phyloP scores from a whole-genome alignment of 1,139 yeast genomes.

The Yamadazyma atmosphaerica region DNA sequence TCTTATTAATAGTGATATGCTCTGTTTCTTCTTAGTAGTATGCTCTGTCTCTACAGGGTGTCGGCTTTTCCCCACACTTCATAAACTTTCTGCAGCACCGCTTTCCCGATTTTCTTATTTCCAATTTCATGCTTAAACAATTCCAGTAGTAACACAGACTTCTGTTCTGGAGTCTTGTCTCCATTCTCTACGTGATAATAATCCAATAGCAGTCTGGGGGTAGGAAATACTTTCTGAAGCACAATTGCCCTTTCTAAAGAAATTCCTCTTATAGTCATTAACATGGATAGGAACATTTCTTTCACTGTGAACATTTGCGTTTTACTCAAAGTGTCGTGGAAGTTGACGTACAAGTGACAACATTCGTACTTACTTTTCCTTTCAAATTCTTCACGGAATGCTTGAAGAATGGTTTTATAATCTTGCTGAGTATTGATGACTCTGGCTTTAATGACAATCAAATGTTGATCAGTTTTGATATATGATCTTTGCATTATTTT shows the following conservation, averaged over 20 bases:
- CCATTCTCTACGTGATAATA: slow-evolving; percentile 24
- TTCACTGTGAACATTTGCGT: slow-evolving; percentile 68
- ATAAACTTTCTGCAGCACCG: slow-evolving; percentile 59
- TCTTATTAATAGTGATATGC: not conserved
- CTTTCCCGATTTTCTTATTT: slow-evolving; percentile 58
- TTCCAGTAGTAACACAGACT: slow-evolving; percentile 40
- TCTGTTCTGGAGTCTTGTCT: slow-evolving; percentile 23
- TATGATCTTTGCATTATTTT: slow-evolving; percentile 43
- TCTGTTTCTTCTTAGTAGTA: not conserved
- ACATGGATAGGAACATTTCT: slow-evolving; percentile 73
- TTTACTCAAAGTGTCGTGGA: slow-evolving; percentile 72
- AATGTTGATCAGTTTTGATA: slow-evolving; percentile 26
- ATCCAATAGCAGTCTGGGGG: slow-evolving; percentile 57
- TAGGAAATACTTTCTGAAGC: slow-evolving; percentile 65
- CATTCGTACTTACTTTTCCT: slow-evolving; percentile 37
- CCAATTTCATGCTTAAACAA: slow-evolving; percentile 56
- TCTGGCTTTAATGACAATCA: slow-evolving; percentile 51
- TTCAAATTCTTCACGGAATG: slow-evolving; percentile 48
- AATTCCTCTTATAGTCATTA: slow-evolving; percentile 78
- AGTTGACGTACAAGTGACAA: slow-evolving; percentile 65
- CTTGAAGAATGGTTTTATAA: slow-evolving; percentile 39
- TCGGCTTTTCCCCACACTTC: slow-evolving; percentile 56
- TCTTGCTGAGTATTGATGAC: slow-evolving; percentile 54
- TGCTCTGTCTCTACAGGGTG: not conserved
- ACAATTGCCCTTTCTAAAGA: slow-evolving; percentile 82